phyloP scores from a whole-genome alignment of 2,329 filamentous ascomycete genomes.

The Fusarium oligoseptatum region DNA sequence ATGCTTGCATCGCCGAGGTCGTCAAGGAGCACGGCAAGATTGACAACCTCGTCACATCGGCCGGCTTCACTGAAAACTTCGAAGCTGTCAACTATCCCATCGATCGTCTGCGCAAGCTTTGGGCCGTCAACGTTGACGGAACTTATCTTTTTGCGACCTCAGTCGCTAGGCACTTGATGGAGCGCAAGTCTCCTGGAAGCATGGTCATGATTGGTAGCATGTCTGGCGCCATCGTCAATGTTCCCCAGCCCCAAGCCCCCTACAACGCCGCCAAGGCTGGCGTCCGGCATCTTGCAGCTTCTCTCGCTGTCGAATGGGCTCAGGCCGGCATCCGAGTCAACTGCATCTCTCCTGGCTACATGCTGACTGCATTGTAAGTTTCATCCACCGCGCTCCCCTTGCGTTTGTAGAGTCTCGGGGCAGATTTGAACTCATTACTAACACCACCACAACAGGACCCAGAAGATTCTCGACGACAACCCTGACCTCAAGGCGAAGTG shows the following conservation, averaged over 20 bases:
- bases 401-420: background rate
- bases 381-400: background rate
- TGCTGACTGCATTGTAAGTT: slow-evolving; percentile 90
- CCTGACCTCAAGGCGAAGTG: slow-evolving; percentile 90
- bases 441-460: slow-evolving; percentile 69
- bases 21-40: slow-evolving; percentile 77
- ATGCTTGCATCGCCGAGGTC: slow-evolving; percentile 75
- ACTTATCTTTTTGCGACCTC: slow-evolving; percentile 90
- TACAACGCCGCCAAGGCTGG: slow-evolving; percentile 96
- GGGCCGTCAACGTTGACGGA: slow-evolving; percentile 92
- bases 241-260: slow-evolving; percentile 92
- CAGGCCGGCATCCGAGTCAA: slow-evolving; percentile 90
- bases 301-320: slow-evolving; percentile 95
- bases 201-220: slow-evolving; percentile 97
- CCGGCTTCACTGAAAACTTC: slow-evolving; percentile 96
- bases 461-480: slow-evolving; percentile 95
- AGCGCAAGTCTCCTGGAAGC: slow-evolving; percentile 81
- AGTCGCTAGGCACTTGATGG: slow-evolving; percentile 90
- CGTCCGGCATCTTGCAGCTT: slow-evolving; percentile 87
- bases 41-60: slow-evolving; percentile 94
- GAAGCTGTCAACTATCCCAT: slow-evolving; percentile 91
- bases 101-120: slow-evolving; percentile 92
- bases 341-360: slow-evolving; percentile 95
- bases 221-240: slow-evolving; percentile 93
- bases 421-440: background rate